Base-by-base conservation (phyloP, 495 filamentous ascomycete species). In the Letharia columbiana region DNA sequence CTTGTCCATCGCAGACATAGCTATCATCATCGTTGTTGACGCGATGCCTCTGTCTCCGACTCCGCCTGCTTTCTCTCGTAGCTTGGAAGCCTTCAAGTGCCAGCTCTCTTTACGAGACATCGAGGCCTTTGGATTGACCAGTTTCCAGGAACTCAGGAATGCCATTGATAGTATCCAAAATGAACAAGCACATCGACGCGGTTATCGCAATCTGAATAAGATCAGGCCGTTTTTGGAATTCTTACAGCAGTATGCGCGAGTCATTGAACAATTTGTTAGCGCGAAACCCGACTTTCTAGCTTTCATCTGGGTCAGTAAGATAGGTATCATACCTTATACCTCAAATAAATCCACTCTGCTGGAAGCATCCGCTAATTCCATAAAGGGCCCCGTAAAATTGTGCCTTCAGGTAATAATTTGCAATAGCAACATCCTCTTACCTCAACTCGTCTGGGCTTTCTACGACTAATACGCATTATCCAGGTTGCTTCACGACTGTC, bases 111-210 rank as follows among this genome's bases (percentile, higher is more conserved):
- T 60, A 9, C 47, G 64, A 35, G 74, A 80, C 44, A 52, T 56
- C 37, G 66, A 72, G 0, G 47, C 60, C 13, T 79, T 80, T 61
- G 59, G 67, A 37, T 18, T 62, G 10, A 70, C 73, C 15, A 68
- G 50, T 3, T 63, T 75, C 11, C 20, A 70, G 20, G 66, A 77
- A 49, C 62, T 79, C n/a, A 68, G 72, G 31, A 41, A 23, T 54
- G 69, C 67, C n/a, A 73, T 80, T 8, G 41, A 69, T 2, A 60
- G 67, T 8, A 79, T 80, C 35, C 75, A 80, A 59, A 66, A 68
- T 0, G 67, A 76, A 58, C 76, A 79, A 62, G 72, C 71, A 13
- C 42, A 61, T 3, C 65, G 67, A 60, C 76, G 74, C 63, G 60
- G 63, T 18, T 69, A 74, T 37, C 66, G 68, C 10, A 75, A 77